These are phyloP conservation scores for Cladosporium phlei DNA, from an alignment of 2,329 filamentous ascomycete genomes.

Conservation along the genomic window DNA sequence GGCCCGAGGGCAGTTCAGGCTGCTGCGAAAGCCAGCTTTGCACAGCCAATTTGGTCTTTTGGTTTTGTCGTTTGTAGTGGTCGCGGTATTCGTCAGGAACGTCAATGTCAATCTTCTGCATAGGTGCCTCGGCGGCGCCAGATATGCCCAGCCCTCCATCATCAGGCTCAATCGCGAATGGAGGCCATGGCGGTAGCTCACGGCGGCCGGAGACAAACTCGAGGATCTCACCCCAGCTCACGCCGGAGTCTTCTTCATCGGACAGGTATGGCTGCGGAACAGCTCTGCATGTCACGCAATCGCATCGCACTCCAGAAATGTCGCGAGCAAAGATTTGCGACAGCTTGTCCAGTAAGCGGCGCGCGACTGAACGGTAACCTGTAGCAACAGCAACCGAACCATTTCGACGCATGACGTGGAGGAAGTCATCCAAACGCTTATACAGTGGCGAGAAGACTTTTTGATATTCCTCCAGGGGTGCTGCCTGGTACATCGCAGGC, in stretches of 20 bases:
- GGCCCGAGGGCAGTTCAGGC: constrained; percentile 65
- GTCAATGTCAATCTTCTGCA: constrained; percentile 83
- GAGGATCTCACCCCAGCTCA: constrained; percentile 93
- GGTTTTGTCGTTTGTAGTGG: constrained; percentile 85
- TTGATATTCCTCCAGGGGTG: constrained; percentile 31
- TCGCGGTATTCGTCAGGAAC: constrained; percentile 90
- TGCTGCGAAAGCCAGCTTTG: constrained; percentile 85
- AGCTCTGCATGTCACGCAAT: constrained; percentile 74
- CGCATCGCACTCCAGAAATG: constrained; percentile 78
- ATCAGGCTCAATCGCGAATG: constrained; percentile 65
- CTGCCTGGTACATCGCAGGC: constrained; percentile 39
- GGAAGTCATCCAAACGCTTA: constrained; percentile 79
- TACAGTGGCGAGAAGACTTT: constrained; percentile 77
- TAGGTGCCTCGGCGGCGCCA: constrained; percentile 52
- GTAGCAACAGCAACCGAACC: constrained; percentile 93
- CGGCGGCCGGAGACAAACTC: constrained; percentile 87
- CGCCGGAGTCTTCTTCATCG: constrained; percentile 58
- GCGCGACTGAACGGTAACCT: constrained; percentile 89
- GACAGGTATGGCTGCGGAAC: constrained; percentile 35
- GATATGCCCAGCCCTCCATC: constrained; percentile 52
- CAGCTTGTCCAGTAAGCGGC: constrained; percentile 79
- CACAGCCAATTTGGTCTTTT: constrained; percentile 86
- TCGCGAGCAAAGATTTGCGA: constrained; percentile 94
- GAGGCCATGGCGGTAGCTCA: constrained; percentile 83
- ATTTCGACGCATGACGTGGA: constrained; percentile 71